Base-by-base conservation (phyloP, 805 yeast species). In the Lipomyces starkeyi region DNA sequence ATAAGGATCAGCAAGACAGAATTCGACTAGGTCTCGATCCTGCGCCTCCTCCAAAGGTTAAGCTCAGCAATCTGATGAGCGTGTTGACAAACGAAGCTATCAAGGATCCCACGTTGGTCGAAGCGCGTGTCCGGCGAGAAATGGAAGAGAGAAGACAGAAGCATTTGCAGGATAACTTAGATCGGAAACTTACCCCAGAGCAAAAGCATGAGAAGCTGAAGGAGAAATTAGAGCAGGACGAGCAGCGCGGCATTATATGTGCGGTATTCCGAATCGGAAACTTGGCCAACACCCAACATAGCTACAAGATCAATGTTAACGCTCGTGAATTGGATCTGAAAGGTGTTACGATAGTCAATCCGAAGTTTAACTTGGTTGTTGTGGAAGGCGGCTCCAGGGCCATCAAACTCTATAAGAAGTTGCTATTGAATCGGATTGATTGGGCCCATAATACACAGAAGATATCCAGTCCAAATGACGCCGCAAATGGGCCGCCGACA, bases 41-140 rank as follows among this genome's bases (percentile, higher is more conserved):
- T 0, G 89, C 97, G 4, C 97, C 97, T 0, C 89, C 89, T 5
- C 97, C 97, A 2, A 95, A 94, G 77, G 90, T 95, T 32, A 91
- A 90, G 74, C 81, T 92, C 57, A 86, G 89, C 56, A 95, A 94
- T 76, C 83, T 95, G 78, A 91, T 92, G 93, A 89, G 85, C 73
- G 97, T 92, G 0, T 80, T 90, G 60, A 91, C 98, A 1, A 87
- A 91, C 73, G 96, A 91, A 66, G 91, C 95, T 6, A 89, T 93
- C 59, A 83, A 85, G 67, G 97, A 95, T 76, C 98, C 99, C 0
- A 94, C 98, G 0, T 86, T 86, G 2, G 88, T 93, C 72, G 99
- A 94, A 75, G 81, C 83, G 77, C 78, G 83, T 61, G 97, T 95
- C 0, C 82, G 85, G 57, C 77, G 80, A 29, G 95, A 93, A 69